These are phyloP conservation scores for Candida silvatica DNA, from an alignment of 805 yeast species.

Conservation along the genomic window DNA sequence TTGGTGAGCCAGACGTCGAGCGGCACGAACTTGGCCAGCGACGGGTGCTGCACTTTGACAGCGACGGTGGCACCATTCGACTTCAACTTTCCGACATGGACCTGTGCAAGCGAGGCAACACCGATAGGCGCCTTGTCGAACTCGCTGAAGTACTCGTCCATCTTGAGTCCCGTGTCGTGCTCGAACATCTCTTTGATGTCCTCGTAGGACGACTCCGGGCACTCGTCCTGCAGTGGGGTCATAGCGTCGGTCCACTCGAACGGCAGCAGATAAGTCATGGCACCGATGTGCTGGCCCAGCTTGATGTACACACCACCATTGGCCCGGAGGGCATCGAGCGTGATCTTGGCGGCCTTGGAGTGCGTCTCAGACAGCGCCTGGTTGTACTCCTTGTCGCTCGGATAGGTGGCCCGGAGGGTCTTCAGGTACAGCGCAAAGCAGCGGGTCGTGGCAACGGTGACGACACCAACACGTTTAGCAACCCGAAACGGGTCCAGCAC, in stretches of 20 bases:
- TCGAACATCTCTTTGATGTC: conserved; percentile 62
- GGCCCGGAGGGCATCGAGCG: conserved; percentile 66
- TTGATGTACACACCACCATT: conserved; percentile 94
- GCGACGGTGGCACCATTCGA: conserved; percentile 64
- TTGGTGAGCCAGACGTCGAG: conserved; percentile 75
- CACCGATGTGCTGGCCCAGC: conserved; percentile 89
- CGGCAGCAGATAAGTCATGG: conserved; percentile 86
- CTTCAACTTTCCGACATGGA: conserved; percentile 65
- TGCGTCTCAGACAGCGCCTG: conserved; percentile 62
- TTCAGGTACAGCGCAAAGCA: conserved; percentile 68
- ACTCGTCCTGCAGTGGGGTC: conserved; percentile 85
- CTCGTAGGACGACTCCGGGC: conserved; percentile 71
- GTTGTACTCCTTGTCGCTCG: conserved; percentile 36
- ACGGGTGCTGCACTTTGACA: conserved; percentile 91
- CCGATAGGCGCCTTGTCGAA: conserved; percentile 80
- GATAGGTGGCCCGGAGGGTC: conserved; percentile 34
- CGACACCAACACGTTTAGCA: conserved; percentile 49
- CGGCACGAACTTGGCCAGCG: conserved; percentile 80
- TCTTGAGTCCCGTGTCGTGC: conserved; percentile 50
- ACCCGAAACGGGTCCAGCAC: conserved; percentile 14
- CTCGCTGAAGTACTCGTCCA: conserved; percentile 57
- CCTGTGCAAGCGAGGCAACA: conserved; percentile 95
- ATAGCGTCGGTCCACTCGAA: conserved; percentile 92
- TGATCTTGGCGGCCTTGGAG: conserved; percentile 63
- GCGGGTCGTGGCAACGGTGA: conserved; percentile 55